Evolutionary conservation across 2,329 filamentous ascomycete species (phyloP).

Genomic region (Aspergillus sp.): DNA sequence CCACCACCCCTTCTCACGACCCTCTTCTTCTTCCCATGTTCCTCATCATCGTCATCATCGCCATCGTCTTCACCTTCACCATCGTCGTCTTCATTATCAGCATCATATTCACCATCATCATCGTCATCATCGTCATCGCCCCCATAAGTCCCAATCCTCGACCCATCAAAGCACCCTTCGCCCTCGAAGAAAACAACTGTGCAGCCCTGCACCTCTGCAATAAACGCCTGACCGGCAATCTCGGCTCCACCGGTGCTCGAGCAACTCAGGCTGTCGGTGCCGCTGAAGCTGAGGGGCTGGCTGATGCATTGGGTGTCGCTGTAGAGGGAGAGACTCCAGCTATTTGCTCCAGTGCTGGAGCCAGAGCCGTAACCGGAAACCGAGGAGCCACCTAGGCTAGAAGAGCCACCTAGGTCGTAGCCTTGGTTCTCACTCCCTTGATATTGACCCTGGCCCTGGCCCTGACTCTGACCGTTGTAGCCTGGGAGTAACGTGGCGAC

Average conservation of each 20-base stretch:
- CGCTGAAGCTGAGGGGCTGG: background rate
- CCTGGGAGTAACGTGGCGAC: background rate
- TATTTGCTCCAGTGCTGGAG: background rate
- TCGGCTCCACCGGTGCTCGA: background rate
- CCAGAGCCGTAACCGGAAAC: background rate
- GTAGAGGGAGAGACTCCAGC: background rate
- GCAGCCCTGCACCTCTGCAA: background rate
- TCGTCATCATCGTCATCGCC: background rate
- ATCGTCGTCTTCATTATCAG: background rate
- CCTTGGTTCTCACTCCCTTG: background rate
- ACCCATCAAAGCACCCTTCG: background rate
- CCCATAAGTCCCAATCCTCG: background rate
- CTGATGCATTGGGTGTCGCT: background rate
- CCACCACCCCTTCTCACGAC: background rate
- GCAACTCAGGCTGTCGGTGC: background rate
- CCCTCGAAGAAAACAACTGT: background rate
- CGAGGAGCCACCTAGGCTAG: too few relatives aligned
- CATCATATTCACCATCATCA: background rate
- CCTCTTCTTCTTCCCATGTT: background rate
- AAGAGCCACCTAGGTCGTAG: background rate
- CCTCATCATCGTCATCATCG: background rate
- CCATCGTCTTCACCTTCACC: background rate
- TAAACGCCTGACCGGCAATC: background rate
- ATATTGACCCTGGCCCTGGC: background rate
- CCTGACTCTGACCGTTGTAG: background rate